Base-by-base conservation (phyloP, 2,329 filamentous ascomycete genomes). In the Domatiomyces globalis region DNA sequence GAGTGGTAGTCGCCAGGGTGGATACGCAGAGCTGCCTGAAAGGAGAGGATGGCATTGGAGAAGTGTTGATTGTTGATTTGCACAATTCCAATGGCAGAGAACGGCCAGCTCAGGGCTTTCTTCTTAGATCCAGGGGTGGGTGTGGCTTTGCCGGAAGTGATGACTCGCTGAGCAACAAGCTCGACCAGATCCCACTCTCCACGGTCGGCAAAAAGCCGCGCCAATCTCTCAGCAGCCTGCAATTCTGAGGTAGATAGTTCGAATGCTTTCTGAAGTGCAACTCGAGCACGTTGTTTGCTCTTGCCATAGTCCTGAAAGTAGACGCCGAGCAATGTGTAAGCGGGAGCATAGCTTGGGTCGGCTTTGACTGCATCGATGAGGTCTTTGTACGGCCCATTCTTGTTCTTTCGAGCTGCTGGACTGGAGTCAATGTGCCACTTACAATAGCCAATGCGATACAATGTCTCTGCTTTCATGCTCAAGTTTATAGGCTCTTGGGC, bases 141-240 rank as follows among this genome's bases (percentile, higher is more conserved):
- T 58, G 84, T 85, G 43, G 90, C 87, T 66, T 88, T 92, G 50
- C 92, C 92, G n/a, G 90, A 95, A 56, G 95, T 87, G 2, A 96
- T 83, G 0, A 95, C 85, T 48, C 94, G 80, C 64, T 89, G 85
- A 1, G 92, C 85, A 29, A 98, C 83, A 18, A 94, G 79, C 69
- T 96, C 92, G 6, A 98, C 94, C 48, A 94, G 81, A 58, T 96
- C 92, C 92, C 92, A 98, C 62, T 98, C 92, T 39, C 85, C 81
- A 58, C 88, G 83, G 50, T 94, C 82, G 0, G 94, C 90, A 65
- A 95, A 98, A 0, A 81, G 82, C 53, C 79, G 79, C 1, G 92
- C 89, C 15, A 98, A 76, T 25, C 87, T 79, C 66, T 96, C 87
- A 0, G 92, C 92, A 36, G 92, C 87, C 59, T 84, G 75, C 1